A percentile compares a stretch with the other conserved stretches of the same genome.
These are phyloP conservation scores for Penicillium coffeae DNA, from an alignment of 495 filamentous ascomycete genomes.

Conservation along the genomic window DNA sequence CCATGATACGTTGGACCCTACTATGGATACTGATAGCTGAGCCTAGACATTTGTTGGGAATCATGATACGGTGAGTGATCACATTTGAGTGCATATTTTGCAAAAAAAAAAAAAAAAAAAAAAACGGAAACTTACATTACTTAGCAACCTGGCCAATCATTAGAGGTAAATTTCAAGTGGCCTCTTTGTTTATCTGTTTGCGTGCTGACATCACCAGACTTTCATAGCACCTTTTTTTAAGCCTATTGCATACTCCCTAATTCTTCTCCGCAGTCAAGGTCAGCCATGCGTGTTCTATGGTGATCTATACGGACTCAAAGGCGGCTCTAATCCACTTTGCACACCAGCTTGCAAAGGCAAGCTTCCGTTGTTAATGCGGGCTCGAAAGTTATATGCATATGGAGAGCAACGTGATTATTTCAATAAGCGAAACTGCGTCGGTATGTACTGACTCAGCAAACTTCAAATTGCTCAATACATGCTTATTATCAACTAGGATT, in stretches of 20 bases:
- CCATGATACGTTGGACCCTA: no score
- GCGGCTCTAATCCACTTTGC: conserved; percentile 31
- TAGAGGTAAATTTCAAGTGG: conserved; percentile 36
- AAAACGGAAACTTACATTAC: background rate
- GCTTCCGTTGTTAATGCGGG: conserved; percentile 57
- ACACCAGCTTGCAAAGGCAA: conserved; percentile 55
- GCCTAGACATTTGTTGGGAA: conserved; percentile 43
- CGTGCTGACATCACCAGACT: conserved; percentile 23
- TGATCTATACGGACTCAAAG: conserved; percentile 64
- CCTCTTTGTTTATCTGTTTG: background rate
- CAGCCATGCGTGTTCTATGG: conserved; percentile 75
- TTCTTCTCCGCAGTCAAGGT: conserved; percentile 63
- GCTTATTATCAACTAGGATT: conserved; percentile 34
- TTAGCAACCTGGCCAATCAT: conserved; percentile 57
- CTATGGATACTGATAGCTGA: no score
- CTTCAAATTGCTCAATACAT: background rate
- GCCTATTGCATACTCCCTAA: conserved; percentile 58
- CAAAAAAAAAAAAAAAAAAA: background rate
- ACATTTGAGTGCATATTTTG: no score
- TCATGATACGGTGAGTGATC: conserved; percentile 43
- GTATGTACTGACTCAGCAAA: conserved; percentile 20
- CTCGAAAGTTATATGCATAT: conserved; percentile 66
- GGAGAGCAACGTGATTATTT: conserved; percentile 68
- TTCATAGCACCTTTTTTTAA: conserved; percentile 55
- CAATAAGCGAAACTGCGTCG: conserved; percentile 61